phyloP scores from a whole-genome alignment of 345 rosid species.

The Crucihimalaya himalaica region DNA sequence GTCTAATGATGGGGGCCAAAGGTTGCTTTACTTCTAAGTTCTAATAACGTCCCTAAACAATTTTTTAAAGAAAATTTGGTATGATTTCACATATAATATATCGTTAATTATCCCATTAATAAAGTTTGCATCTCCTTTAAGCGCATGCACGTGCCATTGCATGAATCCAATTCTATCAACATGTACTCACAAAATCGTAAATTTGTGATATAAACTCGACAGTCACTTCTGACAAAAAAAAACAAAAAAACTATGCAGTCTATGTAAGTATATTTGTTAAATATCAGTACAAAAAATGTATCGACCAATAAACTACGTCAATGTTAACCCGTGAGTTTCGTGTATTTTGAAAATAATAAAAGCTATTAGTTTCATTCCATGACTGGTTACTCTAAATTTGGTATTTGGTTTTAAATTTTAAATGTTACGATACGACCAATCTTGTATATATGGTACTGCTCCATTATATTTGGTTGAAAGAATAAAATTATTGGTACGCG shows the following conservation, averaged over 20 bases:
- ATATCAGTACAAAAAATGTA: not conserved
- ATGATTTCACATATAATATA: not conserved
- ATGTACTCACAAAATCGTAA: not conserved
- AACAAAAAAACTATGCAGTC: not conserved
- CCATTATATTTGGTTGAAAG: not conserved
- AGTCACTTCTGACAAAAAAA: not conserved
- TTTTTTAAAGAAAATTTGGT: not conserved
- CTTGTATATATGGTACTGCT: not conserved
- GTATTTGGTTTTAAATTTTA: not conserved
- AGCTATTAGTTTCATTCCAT: not conserved
- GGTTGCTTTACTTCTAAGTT: conserved; percentile 40
- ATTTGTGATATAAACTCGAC: not conserved
- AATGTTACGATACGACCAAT: not conserved
- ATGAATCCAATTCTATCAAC: conserved; percentile 19
- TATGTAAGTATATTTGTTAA: not conserved
- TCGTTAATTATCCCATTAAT: not conserved
- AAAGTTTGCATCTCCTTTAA: conserved; percentile 15
- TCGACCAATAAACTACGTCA: not conserved
- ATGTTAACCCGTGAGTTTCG: not conserved
- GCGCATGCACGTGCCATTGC: conserved; percentile 36
- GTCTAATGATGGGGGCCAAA: conserved; percentile 37
- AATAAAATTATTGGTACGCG: not conserved
- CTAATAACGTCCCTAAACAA: conserved; percentile 36
- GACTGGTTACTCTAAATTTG: not conserved
- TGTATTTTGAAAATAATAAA: not conserved